Conservation (phyloP, 164 flowering plant genomes). For the Hamamelis virginiana region DNA sequence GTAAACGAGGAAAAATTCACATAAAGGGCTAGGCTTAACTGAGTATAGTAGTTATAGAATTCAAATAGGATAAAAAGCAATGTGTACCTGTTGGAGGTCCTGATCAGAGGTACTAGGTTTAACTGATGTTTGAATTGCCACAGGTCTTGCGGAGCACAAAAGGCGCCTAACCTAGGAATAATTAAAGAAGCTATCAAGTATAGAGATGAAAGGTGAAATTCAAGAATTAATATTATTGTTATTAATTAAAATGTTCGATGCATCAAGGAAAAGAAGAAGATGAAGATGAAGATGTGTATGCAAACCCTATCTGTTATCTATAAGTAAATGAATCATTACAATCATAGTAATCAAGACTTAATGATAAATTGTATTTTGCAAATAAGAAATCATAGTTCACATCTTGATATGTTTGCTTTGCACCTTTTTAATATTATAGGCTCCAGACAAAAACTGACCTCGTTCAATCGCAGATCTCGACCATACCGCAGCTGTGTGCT, state of each 20-base stretch:
- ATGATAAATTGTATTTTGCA: neutral
- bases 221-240: conserved; percentile 2
- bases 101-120: conserved; percentile 90
- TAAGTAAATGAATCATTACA: neutral
- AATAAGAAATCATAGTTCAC: neutral
- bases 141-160: conserved; percentile 84
- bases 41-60: neutral
- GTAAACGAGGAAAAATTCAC: neutral
- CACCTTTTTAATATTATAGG: neutral
- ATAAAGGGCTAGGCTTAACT: no score
- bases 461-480: conserved; percentile 90
- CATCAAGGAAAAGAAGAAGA: neutral
- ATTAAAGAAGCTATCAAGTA: conserved; percentile 9
- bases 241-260: neutral
- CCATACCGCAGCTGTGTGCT: conserved; percentile 87
- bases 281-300: neutral
- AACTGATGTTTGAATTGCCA: conserved; percentile 73
- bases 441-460: conserved; percentile 46
- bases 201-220: neutral
- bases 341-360: neutral
- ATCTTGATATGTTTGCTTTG: neutral
- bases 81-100: conserved; percentile 86
- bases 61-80: conserved; percentile 2
- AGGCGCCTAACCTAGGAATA: conserved; percentile 76
- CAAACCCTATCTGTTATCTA: neutral